Conservation (phyloP, 148 eudicot genomes). For the Silene conica region DNA sequence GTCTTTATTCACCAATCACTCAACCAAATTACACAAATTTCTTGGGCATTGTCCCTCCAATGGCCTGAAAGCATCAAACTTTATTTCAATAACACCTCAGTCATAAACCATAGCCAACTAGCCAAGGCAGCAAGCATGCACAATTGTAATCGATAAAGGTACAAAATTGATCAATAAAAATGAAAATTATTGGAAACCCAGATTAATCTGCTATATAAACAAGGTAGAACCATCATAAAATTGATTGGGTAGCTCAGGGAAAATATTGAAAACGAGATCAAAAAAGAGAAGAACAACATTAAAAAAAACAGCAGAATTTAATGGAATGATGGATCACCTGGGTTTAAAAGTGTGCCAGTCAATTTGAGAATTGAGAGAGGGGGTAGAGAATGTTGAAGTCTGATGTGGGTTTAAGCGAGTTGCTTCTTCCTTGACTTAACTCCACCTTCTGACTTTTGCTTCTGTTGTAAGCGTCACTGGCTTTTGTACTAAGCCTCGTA, state of each 20-base stretch:
- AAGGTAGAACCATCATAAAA: background rate
- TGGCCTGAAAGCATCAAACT: constrained; percentile 33
- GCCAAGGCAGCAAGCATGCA: background rate
- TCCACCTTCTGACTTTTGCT: too few species aligned
- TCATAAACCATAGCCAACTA: too few species aligned
- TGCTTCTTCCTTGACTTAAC: too few species aligned
- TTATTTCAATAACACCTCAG: background rate
- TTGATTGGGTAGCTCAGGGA: too few species aligned
- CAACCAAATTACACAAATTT: constrained; percentile 33
- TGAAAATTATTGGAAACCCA: background rate
- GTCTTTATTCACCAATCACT: constrained; percentile 25
- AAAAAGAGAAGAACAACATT: constrained; percentile 5
- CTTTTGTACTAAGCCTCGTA: too few species aligned
- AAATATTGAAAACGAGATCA: background rate
- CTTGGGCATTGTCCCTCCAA: constrained; percentile 26
- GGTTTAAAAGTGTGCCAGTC: background rate
- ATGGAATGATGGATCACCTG: background rate
- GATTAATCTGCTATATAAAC: background rate
- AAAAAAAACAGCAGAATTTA: background rate
- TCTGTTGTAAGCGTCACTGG: too few species aligned
- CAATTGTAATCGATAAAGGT: background rate
- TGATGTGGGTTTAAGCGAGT: too few species aligned
- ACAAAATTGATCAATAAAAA: background rate
- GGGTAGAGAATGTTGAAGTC: too few species aligned
- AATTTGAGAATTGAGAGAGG: too few species aligned